Evolutionary conservation across 1,284 basidiomycete genomes (phyloP), one percentile per base, ranked within the genome.

Genomic region (Phellinidium pouzarii): DNA sequence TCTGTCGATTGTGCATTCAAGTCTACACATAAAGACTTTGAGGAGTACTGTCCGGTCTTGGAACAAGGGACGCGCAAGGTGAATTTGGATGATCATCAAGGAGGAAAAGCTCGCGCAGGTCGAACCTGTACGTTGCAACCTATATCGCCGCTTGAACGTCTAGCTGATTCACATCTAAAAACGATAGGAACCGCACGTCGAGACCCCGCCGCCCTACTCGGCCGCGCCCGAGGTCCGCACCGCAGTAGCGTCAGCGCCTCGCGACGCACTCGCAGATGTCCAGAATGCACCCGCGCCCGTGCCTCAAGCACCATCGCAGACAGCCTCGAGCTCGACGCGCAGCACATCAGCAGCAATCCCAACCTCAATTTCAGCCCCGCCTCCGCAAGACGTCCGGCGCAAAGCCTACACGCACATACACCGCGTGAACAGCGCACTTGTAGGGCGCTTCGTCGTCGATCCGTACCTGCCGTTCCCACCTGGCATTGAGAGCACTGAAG

Each of bases 401-500:
- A 49, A 11, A 25, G 40, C 41, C 23, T 40, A 23, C 27, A 14
- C 40, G 20, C 53, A 31, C 26, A n/a, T 50, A 9, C 47, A 36
- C n/a, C 43, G 37, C 34, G n/a, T 5, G 26, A 54, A 54, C 42
- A 12, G 17, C 7, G 8, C 26, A 6, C 38, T 54, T 4, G 29
- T 26, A 12, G 29, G 27, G 27, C 47, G 44, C 12, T 34, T 50
- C 19, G 34, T 50, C 36, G 26, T 54, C n/a, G 47, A 54, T 27
- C 53, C 53, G 41, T 54, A 54, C 34, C 42, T 54, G 9, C 53
- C 53, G 6, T 17, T 50, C n/a, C 42, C 36, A 1, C 44, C 36
- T 6, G 27, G 41, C 17, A 6, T 17, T 11, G 31, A 27, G n/a
- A 17, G 19, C 4, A 14, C 26, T 34, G 38, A 46, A 2, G 42